phyloP scores from a whole-genome alignment of 2,329 filamentous ascomycete genomes.

The Cordyceps militaris region DNA sequence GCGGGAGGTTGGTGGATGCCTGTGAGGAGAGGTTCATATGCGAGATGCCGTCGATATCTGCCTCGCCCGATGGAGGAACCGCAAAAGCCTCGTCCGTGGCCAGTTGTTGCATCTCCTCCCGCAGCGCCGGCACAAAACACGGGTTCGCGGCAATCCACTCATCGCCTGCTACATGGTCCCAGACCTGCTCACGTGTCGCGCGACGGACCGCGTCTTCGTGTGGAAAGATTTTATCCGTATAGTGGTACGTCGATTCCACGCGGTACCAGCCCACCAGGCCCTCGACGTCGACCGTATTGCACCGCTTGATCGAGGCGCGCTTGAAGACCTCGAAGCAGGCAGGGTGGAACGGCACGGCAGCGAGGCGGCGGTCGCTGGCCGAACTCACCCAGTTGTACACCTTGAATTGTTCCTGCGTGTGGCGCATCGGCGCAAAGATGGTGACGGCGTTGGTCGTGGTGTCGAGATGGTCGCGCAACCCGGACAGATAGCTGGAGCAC shows the following conservation, averaged over 20 bases:
- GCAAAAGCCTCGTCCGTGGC: not conserved
- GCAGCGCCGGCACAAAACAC: conserved; percentile 13
- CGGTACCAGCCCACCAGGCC: conserved; percentile 15
- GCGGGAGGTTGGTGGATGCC: not conserved
- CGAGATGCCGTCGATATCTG: not conserved
- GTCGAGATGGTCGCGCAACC: conserved; percentile 7
- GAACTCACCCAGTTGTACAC: conserved; percentile 11
- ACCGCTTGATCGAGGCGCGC: conserved; percentile 17
- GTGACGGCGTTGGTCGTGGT: not conserved
- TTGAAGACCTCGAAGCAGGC: conserved; percentile 25
- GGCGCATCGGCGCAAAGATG: conserved; percentile 15
- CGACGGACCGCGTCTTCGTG: conserved; percentile 2
- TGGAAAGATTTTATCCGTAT: conserved; percentile 7
- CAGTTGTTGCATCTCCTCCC: not conserved
- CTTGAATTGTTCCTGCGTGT: not conserved
- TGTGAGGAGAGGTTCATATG: not conserved
- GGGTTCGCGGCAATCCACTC: conserved; percentile 14
- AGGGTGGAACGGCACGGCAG: conserved; percentile 23
- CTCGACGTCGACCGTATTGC: conserved; percentile 16
- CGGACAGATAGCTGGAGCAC: not conserved
- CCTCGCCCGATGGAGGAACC: not conserved
- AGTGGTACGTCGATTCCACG: not conserved
- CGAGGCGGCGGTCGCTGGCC: not conserved
- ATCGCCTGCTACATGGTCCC: conserved; percentile 11
- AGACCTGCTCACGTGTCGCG: not conserved